Conservation (phyloP, 2,329 filamentous ascomycete species). For the Aspergillus vadensis region DNA sequence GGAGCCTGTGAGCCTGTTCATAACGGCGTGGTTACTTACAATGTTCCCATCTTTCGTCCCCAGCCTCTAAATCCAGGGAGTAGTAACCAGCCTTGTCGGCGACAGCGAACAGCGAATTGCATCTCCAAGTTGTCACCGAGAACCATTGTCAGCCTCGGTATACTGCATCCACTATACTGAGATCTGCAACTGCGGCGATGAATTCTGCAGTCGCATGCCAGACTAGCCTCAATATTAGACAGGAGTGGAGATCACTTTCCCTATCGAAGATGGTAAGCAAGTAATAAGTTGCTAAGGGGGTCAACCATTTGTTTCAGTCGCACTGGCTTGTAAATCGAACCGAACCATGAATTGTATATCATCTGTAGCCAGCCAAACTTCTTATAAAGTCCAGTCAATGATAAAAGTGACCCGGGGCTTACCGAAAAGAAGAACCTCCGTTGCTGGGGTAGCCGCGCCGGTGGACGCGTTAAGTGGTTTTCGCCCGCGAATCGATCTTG, state of each 20-base stretch:
- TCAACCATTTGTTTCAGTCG: too few relatives aligned
- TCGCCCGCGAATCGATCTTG: conserved; percentile 1
- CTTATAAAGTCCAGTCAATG: background rate
- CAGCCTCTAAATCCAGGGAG: too few relatives aligned
- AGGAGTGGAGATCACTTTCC: too few relatives aligned
- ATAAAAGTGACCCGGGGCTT: background rate
- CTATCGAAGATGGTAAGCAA: too few relatives aligned
- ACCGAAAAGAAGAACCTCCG: conserved; percentile 12
- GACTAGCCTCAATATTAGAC: too few relatives aligned
- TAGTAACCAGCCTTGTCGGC: too few relatives aligned
- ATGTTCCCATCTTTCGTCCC: too few relatives aligned
- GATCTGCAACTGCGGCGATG: background rate
- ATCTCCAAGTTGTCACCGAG: background rate
- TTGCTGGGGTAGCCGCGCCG: conserved; percentile 22
- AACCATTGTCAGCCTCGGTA: background rate
- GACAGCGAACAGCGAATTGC: background rate
- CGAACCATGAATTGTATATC: background rate
- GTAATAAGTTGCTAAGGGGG: too few relatives aligned
- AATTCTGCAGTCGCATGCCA: background rate
- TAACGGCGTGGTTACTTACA: too few relatives aligned
- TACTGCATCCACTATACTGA: background rate
- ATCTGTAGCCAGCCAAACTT: too few relatives aligned
- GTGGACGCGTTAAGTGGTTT: conserved; percentile 27
- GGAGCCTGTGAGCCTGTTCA: too few relatives aligned
- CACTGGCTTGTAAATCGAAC: too few relatives aligned